A percentile compares a stretch with the other conserved stretches of the same genome.
Evolutionary conservation across 306 rosid species (phyloP).

Genomic region (Prunus salicina): DNA sequence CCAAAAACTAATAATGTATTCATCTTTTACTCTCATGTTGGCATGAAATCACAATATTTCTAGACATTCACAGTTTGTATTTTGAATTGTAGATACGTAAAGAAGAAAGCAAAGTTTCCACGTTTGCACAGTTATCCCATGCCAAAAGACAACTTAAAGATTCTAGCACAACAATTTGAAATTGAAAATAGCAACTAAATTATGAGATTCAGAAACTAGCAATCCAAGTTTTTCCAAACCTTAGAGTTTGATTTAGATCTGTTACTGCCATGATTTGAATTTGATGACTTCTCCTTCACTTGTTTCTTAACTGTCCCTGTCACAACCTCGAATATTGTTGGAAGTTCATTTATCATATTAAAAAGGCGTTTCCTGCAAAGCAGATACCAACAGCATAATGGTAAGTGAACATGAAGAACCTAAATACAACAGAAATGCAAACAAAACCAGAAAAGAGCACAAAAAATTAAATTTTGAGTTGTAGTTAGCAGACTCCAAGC

Average conservation of each 20-base stretch:
- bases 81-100: neutral
- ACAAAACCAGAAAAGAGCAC: neutral
- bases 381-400: conserved; percentile 10
- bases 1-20: neutral
- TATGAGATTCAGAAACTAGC: neutral
- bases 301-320: conserved; percentile 67
- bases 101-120: neutral
- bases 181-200: neutral
- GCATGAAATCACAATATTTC: neutral
- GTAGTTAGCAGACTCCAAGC: neutral
- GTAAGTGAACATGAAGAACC: conserved; percentile 3
- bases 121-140: neutral
- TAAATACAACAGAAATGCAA: neutral
- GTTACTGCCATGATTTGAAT: conserved; percentile 65
- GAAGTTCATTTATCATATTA: conserved; percentile 79
- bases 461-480: neutral
- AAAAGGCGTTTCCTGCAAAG: conserved; percentile 75
- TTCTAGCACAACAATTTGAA: neutral
- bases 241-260: conserved; percentile 65
- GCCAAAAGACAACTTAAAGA: neutral
- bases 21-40: neutral
- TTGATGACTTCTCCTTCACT: conserved; percentile 68
- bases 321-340: conserved; percentile 78
- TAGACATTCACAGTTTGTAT: neutral
- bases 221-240: conserved; percentile 35